These are phyloP conservation scores for Cladosporium cucumerinum DNA, from an alignment of 2,329 filamentous ascomycete genomes.

Conservation along the genomic window DNA sequence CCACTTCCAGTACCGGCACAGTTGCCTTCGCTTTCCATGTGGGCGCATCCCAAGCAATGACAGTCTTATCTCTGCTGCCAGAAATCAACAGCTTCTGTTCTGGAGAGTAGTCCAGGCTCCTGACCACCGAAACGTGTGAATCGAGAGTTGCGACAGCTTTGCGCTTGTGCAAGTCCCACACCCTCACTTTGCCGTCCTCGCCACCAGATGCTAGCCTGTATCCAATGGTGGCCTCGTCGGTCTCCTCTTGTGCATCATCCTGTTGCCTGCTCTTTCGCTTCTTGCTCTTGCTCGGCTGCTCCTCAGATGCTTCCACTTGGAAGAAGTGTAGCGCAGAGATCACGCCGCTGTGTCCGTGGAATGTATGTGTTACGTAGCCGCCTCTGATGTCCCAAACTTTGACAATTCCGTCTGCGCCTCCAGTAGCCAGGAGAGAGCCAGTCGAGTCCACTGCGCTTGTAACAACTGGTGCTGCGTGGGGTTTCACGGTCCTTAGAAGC, in stretches of 20 bases:
- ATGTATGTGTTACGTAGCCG: conserved; percentile 91
- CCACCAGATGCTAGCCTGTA: conserved; percentile 86
- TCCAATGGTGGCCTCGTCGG: conserved; percentile 52
- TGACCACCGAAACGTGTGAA: conserved; percentile 93
- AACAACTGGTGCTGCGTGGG: conserved; percentile 85
- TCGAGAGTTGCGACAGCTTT: conserved; percentile 74
- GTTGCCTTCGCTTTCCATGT: conserved; percentile 82
- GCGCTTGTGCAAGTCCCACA: conserved; percentile 88
- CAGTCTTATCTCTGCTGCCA: conserved; percentile 86
- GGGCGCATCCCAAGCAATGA: conserved; percentile 83
- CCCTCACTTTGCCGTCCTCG: conserved; percentile 86
- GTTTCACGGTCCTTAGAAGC: conserved; percentile 77
- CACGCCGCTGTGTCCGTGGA: conserved; percentile 87
- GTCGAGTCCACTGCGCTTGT: conserved; percentile 81
- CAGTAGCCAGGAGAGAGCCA: conserved; percentile 85
- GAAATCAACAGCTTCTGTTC: conserved; percentile 74
- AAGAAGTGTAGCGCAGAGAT: conserved; percentile 92
- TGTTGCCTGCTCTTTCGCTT: conserved; percentile 48
- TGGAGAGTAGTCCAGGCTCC: conserved; percentile 75
- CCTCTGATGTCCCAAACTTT: conserved; percentile 95
- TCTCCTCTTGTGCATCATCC: conserved; percentile 44
- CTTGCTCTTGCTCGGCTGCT: conserved; percentile 29
- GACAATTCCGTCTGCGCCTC: conserved; percentile 86
- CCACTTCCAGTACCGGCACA: conserved; percentile 77
- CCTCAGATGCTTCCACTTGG: conserved; percentile 46